phyloP scores from a whole-genome alignment of 2,329 filamentous ascomycete genomes.

The Colletotrichum tofieldiae region DNA sequence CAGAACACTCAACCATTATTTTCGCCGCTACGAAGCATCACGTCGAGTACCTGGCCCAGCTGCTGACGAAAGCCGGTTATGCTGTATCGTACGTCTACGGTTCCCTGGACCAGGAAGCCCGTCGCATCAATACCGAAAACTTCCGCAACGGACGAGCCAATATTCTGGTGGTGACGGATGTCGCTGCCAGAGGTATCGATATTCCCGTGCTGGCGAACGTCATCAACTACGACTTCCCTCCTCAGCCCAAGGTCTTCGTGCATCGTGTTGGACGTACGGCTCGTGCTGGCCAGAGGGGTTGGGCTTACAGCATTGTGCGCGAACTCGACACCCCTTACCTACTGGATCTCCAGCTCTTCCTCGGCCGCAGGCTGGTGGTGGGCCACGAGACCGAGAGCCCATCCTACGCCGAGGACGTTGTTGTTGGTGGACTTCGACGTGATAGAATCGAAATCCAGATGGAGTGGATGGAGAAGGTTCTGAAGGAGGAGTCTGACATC shows the following conservation, averaged over 20 bases:
- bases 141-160: constrained; percentile 89
- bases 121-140: constrained; percentile 91
- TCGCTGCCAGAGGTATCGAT: constrained; percentile 97
- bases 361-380: constrained; percentile 86
- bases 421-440: constrained; percentile 83
- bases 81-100: constrained; percentile 96
- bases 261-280: constrained; percentile 97
- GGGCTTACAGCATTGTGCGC: constrained; percentile 94
- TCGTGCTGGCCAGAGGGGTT: constrained; percentile 91
- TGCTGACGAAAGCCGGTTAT: constrained; percentile 88
- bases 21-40: constrained; percentile 98
- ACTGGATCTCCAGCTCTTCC: constrained; percentile 93
- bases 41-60: constrained; percentile 89
- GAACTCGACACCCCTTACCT: constrained; percentile 93
- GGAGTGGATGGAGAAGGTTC: constrained; percentile 87
- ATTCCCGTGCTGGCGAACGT: constrained; percentile 97
- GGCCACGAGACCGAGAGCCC: constrained; percentile 76
- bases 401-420: constrained; percentile 86
- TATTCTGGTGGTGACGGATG: constrained; percentile 95
- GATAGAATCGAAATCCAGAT: constrained; percentile 81
- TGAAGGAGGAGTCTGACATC: constrained; percentile 84
- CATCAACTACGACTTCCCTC: constrained; percentile 98
- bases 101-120: constrained; percentile 92
- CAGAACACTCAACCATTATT: constrained; percentile 92
- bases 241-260: constrained; percentile 96